phyloP scores from a whole-genome alignment of 352 stramenopile species.

The Globisporangium ultimum region DNA sequence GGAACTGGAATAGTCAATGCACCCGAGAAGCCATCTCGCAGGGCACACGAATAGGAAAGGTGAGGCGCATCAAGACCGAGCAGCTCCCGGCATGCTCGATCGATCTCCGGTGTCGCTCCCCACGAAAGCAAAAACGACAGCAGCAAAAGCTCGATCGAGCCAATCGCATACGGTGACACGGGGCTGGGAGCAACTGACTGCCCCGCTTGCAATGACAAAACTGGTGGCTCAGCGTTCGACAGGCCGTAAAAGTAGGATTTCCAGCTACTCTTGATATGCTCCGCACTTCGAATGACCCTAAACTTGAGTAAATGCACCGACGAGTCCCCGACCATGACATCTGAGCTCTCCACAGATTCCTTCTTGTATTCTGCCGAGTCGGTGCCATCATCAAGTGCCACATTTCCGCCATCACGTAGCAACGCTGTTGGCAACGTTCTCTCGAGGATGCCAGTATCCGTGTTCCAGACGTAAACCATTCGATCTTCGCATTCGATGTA shows the following conservation, averaged over 20 bases:
- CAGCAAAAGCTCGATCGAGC: conserved; percentile 67
- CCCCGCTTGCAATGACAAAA: background rate
- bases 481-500: conserved; percentile 68
- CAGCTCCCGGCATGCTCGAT: conserved; percentile 50
- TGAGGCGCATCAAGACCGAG: conserved; percentile 52
- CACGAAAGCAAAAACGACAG: conserved; percentile 78
- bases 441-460: conserved; percentile 74
- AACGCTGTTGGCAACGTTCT: conserved; percentile 51
- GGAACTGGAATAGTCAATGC: conserved; percentile 73
- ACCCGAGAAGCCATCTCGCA: conserved; percentile 48
- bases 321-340: conserved; percentile 49
- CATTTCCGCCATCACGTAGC: conserved; percentile 46
- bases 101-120: conserved; percentile 60
- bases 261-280: conserved; percentile 71
- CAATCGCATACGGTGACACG: conserved; percentile 55
- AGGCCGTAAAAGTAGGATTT: conserved; percentile 52
- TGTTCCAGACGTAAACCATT: conserved; percentile 81
- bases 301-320: conserved; percentile 64
- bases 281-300: conserved; percentile 55
- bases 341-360: conserved; percentile 40
- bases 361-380: conserved; percentile 19
- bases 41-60: conserved; percentile 60
- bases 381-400: conserved; percentile 7
- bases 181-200: background rate
- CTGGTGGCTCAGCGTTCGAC: conserved; percentile 7